Percentiles rank a stretch among this genome's conserved stretches.
These are phyloP conservation scores for Raffaelea ambrosiae DNA, from an alignment of 2,329 filamentous ascomycete genomes.

Conservation along the genomic window DNA sequence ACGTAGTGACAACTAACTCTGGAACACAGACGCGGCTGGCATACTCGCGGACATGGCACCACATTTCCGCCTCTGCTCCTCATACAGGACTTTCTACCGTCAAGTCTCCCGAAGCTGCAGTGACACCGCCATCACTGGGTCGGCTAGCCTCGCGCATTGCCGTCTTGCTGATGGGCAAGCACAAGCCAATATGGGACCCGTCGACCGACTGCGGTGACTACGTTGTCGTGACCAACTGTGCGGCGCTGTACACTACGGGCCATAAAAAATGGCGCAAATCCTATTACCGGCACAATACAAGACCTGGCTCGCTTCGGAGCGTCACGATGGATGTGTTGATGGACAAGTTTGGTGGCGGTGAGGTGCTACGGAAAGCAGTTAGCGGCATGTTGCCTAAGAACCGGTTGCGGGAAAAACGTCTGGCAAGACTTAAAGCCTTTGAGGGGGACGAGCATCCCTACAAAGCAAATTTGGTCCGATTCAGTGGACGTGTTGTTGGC, in stretches of 20 bases:
- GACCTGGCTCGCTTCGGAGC: slow-evolving; percentile 75
- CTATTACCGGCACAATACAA: slow-evolving; percentile 91
- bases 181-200: slow-evolving; percentile 96
- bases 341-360: slow-evolving; percentile 85
- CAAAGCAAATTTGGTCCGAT: slow-evolving; percentile 73
- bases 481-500: slow-evolving; percentile 52
- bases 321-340: slow-evolving; percentile 95
- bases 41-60: slow-evolving; percentile 95
- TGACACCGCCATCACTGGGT: slow-evolving; percentile 72
- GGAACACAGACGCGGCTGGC: slow-evolving; percentile 73
- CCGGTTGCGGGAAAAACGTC: slow-evolving; percentile 73
- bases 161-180: slow-evolving; percentile 88
- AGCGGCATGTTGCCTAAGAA: slow-evolving; percentile 99
- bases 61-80: slow-evolving; percentile 61
- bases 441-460: slow-evolving; percentile 91
- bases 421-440: slow-evolving; percentile 89
- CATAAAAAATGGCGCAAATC: slow-evolving; percentile 90
- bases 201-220: slow-evolving; percentile 99
- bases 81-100: slow-evolving; percentile 49
- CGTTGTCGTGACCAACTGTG: slow-evolving; percentile 86
- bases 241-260: slow-evolving; percentile 78
- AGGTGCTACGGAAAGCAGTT: slow-evolving; percentile 85
- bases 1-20: too few relatives aligned
- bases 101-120: slow-evolving; percentile 39
- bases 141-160: slow-evolving; percentile 85